Evolutionary conservation across 441 rosid species (phyloP), one percentile per base, ranked within the genome.

Genomic region (Pelargonium fulgidum): DNA sequence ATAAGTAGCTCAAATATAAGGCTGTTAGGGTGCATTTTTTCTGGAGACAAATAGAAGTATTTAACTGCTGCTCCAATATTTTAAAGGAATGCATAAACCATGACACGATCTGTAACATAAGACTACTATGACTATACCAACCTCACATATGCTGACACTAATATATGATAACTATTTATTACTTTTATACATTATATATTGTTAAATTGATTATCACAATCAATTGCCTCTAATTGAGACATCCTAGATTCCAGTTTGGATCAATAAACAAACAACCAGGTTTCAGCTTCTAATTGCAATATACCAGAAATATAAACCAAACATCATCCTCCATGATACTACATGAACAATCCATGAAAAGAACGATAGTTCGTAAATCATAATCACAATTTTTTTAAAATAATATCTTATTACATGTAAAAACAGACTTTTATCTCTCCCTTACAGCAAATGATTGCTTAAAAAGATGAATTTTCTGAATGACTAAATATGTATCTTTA

Each of bases 191-290:
- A 50, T 50, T 0, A 50, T 50, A 9, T 3, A 56, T 17, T 56
- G 62, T 47, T 13, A 12, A 10, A 47, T 47, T 47, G 3, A 6
- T 56, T 56, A 11, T 16, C n/a, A 10, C 26, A 16, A 56, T 56
- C 22, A 54, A 14, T 12, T 54, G 61, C 62, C 19, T 56, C 62
- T 17, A 56, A 56, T 56, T 17, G 16, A 56, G 19, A 56, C 62
- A 20, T 56, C 62, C 62, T 56, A 17, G 62, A 17, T 17, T 54
- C 9, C 13, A 54, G 62, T 56, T 56, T 56, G 62, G 62, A 24
- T 17, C 24, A 56, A 56, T 16, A 56, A 17, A 56, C 26, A 56
- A 17, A 56, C 26, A 47, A 56, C 26, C 62, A 0, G 24, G 19
- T 56, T 17, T 56, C 11, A 11, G 62, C 11, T 17, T 24, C 24